phyloP scores from a whole-genome alignment of 805 yeast species.

The Kazachstania viticola region DNA sequence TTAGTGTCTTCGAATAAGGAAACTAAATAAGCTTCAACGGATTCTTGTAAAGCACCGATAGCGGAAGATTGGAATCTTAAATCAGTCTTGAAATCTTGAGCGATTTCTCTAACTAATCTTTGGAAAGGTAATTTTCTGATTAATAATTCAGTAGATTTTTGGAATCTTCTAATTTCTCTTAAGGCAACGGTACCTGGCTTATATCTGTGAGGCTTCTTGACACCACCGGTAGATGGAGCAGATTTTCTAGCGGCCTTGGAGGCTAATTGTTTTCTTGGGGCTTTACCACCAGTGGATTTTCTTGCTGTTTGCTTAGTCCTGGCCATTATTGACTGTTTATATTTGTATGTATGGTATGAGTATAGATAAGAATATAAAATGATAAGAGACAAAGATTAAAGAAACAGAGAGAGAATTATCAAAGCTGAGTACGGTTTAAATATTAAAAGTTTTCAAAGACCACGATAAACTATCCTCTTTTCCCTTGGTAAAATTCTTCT shows the following conservation, averaged over 20 bases:
- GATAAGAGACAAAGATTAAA: background rate
- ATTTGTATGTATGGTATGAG: background rate
- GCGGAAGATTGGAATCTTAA: slow-evolving; percentile 96
- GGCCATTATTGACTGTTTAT: slow-evolving; percentile 42
- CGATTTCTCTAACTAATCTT: slow-evolving; percentile 90
- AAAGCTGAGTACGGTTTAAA: no score
- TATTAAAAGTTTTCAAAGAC: no score
- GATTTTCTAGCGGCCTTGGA: slow-evolving; percentile 89
- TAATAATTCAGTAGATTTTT: slow-evolving; percentile 86
- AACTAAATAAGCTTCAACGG: slow-evolving; percentile 94
- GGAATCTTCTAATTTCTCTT: slow-evolving; percentile 95
- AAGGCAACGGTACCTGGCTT: slow-evolving; percentile 95
- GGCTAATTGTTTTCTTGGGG: slow-evolving; percentile 88
- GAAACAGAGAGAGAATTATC: no score
- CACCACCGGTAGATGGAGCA: slow-evolving; percentile 86
- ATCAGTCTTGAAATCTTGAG: slow-evolving; percentile 86
- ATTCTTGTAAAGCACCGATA: slow-evolving; percentile 93
- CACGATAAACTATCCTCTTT: no score
- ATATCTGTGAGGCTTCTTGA: slow-evolving; percentile 89
- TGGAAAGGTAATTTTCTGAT: slow-evolving; percentile 96
- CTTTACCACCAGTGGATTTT: slow-evolving; percentile 92
- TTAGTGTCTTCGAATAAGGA: slow-evolving; percentile 94
- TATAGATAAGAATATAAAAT: background rate
- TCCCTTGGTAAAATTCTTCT: no score
- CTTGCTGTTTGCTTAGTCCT: slow-evolving; percentile 91